Base-by-base conservation (phyloP, 2,329 filamentous ascomycete genomes). In the Fusarium solani-melongenae region DNA sequence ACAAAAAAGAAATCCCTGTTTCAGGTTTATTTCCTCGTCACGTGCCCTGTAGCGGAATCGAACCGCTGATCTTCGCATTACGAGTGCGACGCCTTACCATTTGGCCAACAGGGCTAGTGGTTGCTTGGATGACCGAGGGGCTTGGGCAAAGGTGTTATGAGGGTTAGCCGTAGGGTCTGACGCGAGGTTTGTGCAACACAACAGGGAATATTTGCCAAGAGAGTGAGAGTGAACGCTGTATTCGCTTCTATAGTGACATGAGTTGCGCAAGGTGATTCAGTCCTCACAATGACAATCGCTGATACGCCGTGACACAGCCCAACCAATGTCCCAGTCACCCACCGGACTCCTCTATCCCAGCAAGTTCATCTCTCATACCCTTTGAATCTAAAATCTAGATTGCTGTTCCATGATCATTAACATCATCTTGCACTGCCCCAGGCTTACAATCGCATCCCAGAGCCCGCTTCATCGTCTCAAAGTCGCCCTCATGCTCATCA, bases 401-500 rank as follows among this genome's bases (percentile, higher is more conserved):
- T 31, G 71, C 67, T 17, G 71, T 73, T n/a, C 69, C 72, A 57
- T 75, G 72, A n/a, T 67, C 63, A 34, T 57, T 20, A 20, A 33
- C 61, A 29, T 29, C 9, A 9, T 59, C 51, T 20, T 27, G 39
- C 6, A 27, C 39, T 5, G 2, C 22, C 11, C 44, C 56, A 20
- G 59, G 9, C 9, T 72, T 76, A 79, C 94, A 98, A 71, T 89
- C 82, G 76, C 95, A 97, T 1, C 84, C 83, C 78, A 89, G 93
- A 73, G 81, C 83, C 61, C 80, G 80, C 70, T 89, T 86, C 69
- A 93, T 97, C 62, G 62, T 66, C 9, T n/a, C 57, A 41, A 55
- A 27, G 36, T 92, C 88, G 10, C 85, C 85, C 8, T 76, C 78
- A 76, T 90, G 81, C 0, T 75, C 81, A 57, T 85, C 77, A 36